Conservation (phyloP, 345 rosid species). For the Melastoma malabathricum region DNA sequence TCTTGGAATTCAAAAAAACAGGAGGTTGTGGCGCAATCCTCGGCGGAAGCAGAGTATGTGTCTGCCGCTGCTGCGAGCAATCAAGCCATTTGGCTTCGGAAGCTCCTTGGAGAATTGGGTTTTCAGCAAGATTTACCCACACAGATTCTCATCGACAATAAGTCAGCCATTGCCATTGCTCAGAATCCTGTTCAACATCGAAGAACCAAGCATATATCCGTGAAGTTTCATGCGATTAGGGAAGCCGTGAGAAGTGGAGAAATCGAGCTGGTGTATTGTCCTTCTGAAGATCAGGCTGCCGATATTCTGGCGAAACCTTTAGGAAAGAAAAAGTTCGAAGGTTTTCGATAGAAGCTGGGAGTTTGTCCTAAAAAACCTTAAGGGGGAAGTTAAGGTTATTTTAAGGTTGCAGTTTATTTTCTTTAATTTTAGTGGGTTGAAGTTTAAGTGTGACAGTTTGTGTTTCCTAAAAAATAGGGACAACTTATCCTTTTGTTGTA, state of each 20-base stretch:
- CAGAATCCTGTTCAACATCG: constrained; percentile 5
- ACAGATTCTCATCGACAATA: background rate
- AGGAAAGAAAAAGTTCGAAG: no score
- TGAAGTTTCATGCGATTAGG: constrained; percentile 1
- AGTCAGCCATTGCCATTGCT: background rate
- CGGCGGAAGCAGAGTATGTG: background rate
- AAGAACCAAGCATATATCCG: constrained; percentile 3
- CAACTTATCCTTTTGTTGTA: no score
- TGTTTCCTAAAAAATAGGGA: no score
- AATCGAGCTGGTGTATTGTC: background rate
- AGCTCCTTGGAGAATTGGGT: background rate
- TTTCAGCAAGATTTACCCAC: background rate
- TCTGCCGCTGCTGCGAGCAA: background rate
- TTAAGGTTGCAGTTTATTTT: no score
- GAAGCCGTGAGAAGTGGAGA: background rate
- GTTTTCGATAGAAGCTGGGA: no score
- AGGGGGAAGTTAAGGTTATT: no score
- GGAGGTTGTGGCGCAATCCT: background rate
- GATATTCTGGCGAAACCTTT: background rate
- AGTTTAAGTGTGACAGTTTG: no score
- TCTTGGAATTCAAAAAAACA: constrained; percentile 9
- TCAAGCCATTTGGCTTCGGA: constrained; percentile 11
- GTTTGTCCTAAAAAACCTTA: no score
- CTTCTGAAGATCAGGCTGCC: background rate
- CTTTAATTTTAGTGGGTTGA: no score